Percentiles rank a stretch among this genome's conserved stretches.
Evolutionary conservation across 2,329 filamentous ascomycete genomes (phyloP).

Genomic region (Monosporascus sp.): DNA sequence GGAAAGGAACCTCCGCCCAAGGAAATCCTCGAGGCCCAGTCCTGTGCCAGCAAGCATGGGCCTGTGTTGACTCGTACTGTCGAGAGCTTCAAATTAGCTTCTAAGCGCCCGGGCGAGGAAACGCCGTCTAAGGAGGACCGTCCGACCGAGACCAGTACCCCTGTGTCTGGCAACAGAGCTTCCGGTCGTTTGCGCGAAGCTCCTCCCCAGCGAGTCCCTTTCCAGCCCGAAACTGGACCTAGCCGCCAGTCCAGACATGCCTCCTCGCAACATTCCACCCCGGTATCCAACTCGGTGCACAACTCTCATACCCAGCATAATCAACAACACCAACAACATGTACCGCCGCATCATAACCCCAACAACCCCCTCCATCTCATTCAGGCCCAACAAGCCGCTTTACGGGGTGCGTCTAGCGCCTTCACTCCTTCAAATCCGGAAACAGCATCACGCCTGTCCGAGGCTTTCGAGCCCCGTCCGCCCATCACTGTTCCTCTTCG

Average conservation of each 20-base stretch:
- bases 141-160: slow-evolving; percentile 40
- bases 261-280: slow-evolving; percentile 36
- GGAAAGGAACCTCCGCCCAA: slow-evolving; percentile 78
- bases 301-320: slow-evolving; percentile 15
- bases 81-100: slow-evolving; percentile 62
- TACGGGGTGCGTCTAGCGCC: slow-evolving; percentile 31
- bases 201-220: slow-evolving; percentile 78
- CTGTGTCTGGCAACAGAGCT: slow-evolving; percentile 48
- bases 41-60: slow-evolving; percentile 78
- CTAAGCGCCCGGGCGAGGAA: slow-evolving; percentile 53
- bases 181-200: slow-evolving; percentile 69
- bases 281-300: slow-evolving; percentile 18
- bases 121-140: slow-evolving; percentile 57
- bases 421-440: slow-evolving; percentile 53
- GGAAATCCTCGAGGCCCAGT: slow-evolving; percentile 72
- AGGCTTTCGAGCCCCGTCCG: slow-evolving; percentile 64
- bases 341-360: slow-evolving; percentile 21
- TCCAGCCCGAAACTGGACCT: slow-evolving; percentile 71
- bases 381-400: slow-evolving; percentile 25
- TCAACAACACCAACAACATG: slow-evolving; percentile 19
- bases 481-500: slow-evolving; percentile 61
- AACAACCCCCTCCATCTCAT: slow-evolving; percentile 25
- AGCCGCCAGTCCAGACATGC: slow-evolving; percentile 58
- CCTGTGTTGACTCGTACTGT: slow-evolving; percentile 71
- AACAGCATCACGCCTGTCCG: slow-evolving; percentile 53